Evolutionary conservation across 495 filamentous ascomycete species (phyloP).

Genomic region (Lichenothelia convexa): DNA sequence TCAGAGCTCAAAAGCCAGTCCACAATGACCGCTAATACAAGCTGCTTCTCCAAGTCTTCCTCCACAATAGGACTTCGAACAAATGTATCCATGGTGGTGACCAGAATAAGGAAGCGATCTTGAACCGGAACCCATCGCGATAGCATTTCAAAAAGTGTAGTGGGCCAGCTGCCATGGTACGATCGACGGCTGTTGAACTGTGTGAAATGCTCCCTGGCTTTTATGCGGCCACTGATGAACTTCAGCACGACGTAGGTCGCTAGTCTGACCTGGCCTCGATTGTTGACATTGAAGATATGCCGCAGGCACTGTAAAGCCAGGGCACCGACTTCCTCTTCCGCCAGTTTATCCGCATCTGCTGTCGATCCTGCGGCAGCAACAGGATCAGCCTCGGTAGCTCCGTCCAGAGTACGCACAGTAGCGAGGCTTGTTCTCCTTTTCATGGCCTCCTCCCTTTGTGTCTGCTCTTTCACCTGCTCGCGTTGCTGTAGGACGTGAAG

Average conservation of each 20-base stretch:
- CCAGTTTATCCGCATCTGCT: constrained; percentile 66
- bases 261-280: constrained; percentile 53
- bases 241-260: constrained; percentile 50
- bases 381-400: constrained; percentile 39
- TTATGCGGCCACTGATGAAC: constrained; percentile 46
- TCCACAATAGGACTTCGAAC: constrained; percentile 43
- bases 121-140: constrained; percentile 79
- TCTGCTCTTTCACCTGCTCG: constrained; percentile 43
- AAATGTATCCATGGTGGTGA: constrained; percentile 59
- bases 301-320: constrained; percentile 67
- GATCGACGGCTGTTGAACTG: constrained; percentile 12
- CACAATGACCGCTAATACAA: constrained; percentile 54
- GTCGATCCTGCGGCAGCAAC: constrained; percentile 53
- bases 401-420: constrained; percentile 56
- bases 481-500: constrained; percentile 41
- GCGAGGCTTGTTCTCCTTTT: constrained; percentile 58
- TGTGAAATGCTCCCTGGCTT: constrained; percentile 27
- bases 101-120: constrained; percentile 70
- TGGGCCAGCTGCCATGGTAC: constrained; percentile 46
- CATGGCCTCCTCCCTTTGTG: constrained; percentile 37
- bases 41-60: constrained; percentile 46
- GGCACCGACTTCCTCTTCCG: constrained; percentile 71
- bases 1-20: constrained; percentile 67
- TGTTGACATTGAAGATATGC: constrained; percentile 58
- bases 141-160: constrained; percentile 56